A percentile compares a stretch with the other conserved stretches of the same genome.
phyloP scores from a whole-genome alignment of 495 filamentous ascomycete species.

The Margaritispora aquatica region DNA sequence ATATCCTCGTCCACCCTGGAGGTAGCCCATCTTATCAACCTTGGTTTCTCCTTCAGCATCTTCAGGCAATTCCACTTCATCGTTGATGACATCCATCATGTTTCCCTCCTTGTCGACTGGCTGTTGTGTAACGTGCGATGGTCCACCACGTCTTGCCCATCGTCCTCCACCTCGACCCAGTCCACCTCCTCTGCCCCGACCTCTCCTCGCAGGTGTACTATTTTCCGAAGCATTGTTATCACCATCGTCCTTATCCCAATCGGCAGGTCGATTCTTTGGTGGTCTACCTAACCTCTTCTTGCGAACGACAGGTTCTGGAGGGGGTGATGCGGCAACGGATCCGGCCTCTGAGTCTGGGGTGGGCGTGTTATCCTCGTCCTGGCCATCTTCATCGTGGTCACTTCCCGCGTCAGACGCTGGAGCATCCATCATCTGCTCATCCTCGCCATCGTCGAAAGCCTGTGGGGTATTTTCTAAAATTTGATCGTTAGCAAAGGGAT shows the following conservation, averaged over 20 bases:
- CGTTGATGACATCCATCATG: conserved; percentile 81
- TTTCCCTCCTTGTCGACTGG: conserved; percentile 94
- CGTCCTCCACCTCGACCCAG: conserved; percentile 62
- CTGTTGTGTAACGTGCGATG: conserved; percentile 70
- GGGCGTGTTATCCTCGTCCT: conserved; percentile 31
- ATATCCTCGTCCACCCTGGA: conserved; percentile 80
- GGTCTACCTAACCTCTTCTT: conserved; percentile 80
- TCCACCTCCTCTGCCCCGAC: conserved; percentile 67
- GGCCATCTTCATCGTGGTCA: conserved; percentile 33
- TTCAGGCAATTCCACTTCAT: conserved; percentile 83
- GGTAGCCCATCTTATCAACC: conserved; percentile 79
- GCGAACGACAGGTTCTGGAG: conserved; percentile 52
- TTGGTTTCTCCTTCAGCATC: conserved; percentile 88
- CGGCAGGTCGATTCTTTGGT: conserved; percentile 73
- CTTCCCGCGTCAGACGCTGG: conserved; percentile 17
- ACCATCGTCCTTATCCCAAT: conserved; percentile 59
- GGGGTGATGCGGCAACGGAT: conserved; percentile 31
- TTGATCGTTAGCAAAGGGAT: conserved; percentile 12
- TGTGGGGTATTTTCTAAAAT: conserved; percentile 44
- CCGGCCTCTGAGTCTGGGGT: conserved; percentile 35
- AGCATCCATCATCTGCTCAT: conserved; percentile 40
- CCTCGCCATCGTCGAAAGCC: conserved; percentile 39
- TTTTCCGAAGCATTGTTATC: conserved; percentile 45
- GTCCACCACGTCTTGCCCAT: conserved; percentile 65
- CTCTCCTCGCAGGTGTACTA: conserved; percentile 52